phyloP scores from a whole-genome alignment of 1,284 basidiomycete species.

The Malassezia yamatoensis region DNA sequence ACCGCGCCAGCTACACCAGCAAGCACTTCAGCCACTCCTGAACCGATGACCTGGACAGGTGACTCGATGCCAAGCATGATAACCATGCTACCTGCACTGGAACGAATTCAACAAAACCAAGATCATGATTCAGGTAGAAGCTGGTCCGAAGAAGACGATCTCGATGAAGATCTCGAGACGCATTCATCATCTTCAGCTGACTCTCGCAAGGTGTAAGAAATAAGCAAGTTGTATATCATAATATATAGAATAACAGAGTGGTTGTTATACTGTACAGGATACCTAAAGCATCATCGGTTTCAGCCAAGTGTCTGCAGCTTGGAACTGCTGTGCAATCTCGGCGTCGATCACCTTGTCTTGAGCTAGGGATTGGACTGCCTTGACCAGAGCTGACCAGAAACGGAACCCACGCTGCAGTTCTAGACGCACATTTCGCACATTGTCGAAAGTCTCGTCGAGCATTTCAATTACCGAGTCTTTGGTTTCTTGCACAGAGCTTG shows the following conservation, averaged over 20 bases:
- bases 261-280: not conserved
- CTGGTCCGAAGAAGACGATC: constrained; percentile 28
- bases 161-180: constrained; percentile 20
- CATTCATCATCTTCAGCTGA: not conserved
- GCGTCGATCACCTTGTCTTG: constrained; percentile 57
- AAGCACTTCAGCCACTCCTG: not conserved
- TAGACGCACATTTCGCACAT: constrained; percentile 70
- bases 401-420: constrained; percentile 93
- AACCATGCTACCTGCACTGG: not conserved
- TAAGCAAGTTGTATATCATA: too few species aligned
- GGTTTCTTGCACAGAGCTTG: constrained; percentile 67
- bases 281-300: constrained; percentile 50
- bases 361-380: constrained; percentile 74
- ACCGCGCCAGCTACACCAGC: not conserved
- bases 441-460: constrained; percentile 81
- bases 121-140: not conserved
- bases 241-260: too few species aligned
- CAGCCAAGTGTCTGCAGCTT: constrained; percentile 84
- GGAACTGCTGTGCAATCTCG: constrained; percentile 84
- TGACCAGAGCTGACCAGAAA: constrained; percentile 90
- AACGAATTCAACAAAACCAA: not conserved
- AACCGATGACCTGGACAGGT: not conserved
- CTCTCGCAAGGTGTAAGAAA: too few species aligned
- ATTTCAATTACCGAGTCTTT: constrained; percentile 80
- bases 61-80: not conserved